Evolutionary conservation across 2,329 filamentous ascomycete species (phyloP), one percentile per base, ranked within the genome.

Genomic region (Colletotrichum lentis): DNA sequence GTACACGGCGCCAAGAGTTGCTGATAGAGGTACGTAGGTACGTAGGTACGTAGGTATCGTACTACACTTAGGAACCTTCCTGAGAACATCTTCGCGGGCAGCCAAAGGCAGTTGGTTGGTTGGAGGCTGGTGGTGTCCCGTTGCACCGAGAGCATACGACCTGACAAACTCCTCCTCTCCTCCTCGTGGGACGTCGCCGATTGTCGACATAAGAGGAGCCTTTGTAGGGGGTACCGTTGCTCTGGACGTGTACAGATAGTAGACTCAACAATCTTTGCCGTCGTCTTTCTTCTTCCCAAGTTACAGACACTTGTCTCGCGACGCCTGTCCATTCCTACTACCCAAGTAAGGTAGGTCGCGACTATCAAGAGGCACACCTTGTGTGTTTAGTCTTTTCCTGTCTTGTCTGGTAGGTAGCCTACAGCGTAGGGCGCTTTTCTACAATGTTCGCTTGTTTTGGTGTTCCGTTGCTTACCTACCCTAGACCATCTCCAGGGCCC

Each of bases 341-440:
- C 27, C 8, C 27, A 5, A 27, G 5, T 7, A 27, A 7, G 27
- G 27, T 27, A 27, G 27, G 27, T 27, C 6, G 27, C 8, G 6
- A 27, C 27, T 27, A 27, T 7, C 8, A 27, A 27, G 22, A 47
- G 35, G 27, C 35, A 24, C 44, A 39, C 63, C 52, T 61, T 31
- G 62, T 61, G 60, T 20, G 61, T 58, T 50, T 52, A 20, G 62
- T 64, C 64, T 58, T 35, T 46, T 53, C 59, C 53, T 27, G 27
- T 27, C 27, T 27, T 27, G 27, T 27, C 27, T 27, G 5, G 27
- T 27, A 27, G 27, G 27, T 27, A 20, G 22, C 59, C 64, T n/a
- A n/a, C n/a, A n/a, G n/a, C n/a, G n/a, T 67, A 47, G 27, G 59
- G n/a, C 49, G 49, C 41, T 55, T 37, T n/a, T 60, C 24, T 8